A percentile compares a stretch with the other conserved stretches of the same genome.
These are phyloP conservation scores for Mycena kentingensis DNA, from an alignment of 768 basidiomycete species.

Conservation along the genomic window DNA sequence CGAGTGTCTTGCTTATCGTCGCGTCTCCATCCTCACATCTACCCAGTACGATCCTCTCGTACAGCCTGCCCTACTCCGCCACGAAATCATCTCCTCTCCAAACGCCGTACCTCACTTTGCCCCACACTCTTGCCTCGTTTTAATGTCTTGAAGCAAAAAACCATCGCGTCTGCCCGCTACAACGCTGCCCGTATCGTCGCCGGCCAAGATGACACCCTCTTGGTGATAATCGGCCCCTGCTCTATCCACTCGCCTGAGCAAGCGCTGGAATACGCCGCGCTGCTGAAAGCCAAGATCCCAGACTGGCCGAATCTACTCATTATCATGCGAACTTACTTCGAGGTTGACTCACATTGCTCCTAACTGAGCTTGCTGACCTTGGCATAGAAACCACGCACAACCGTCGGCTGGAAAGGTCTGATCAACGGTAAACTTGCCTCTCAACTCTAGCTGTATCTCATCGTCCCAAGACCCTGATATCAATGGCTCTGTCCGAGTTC, in stretches of 20 bases:
- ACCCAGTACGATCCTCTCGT: constrained; percentile 92
- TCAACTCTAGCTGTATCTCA: constrained; percentile 39
- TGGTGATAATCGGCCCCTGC: constrained; percentile 95
- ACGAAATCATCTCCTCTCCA: constrained; percentile 74
- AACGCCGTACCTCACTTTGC: too few relatives aligned
- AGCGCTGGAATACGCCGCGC: constrained; percentile 79
- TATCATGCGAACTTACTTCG: constrained; percentile 94
- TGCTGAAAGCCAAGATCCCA: constrained; percentile 66
- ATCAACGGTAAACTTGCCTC: not conserved
- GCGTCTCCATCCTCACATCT: not conserved
- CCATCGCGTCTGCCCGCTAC: constrained; percentile 80
- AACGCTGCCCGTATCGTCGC: constrained; percentile 77
- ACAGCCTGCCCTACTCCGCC: constrained; percentile 86
- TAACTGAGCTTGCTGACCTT: constrained; percentile 8
- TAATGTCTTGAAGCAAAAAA: too few relatives aligned
- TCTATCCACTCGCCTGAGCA: constrained; percentile 90
- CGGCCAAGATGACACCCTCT: constrained; percentile 80
- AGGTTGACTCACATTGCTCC: constrained; percentile 28
- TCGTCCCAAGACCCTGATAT: constrained; percentile 96
- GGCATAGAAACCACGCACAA: constrained; percentile 88
- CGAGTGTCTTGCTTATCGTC: constrained; percentile 42
- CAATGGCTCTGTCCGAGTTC: constrained; percentile 60
- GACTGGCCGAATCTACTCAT: constrained; percentile 79
- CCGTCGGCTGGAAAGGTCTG: constrained; percentile 93
- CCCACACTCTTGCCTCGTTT: too few relatives aligned